Evolutionary conservation across 345 rosid genomes (phyloP), one percentile per base, ranked within the genome.

Genomic region (Lumnitzera littorea): DNA sequence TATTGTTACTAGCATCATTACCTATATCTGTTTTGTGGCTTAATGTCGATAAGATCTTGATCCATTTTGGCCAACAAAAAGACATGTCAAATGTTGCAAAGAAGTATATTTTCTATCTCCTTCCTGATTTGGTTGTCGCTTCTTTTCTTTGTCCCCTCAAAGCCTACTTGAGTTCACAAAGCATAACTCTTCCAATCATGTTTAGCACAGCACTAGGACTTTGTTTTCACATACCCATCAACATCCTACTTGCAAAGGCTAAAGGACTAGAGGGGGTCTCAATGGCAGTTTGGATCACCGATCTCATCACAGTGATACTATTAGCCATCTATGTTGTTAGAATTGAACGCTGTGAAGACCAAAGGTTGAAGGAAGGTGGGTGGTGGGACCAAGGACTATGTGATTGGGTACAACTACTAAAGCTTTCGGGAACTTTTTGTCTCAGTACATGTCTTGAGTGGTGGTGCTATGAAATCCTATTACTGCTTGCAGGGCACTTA

Each of bases 391-490:
- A 79, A 54, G 15, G 74, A 25, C 36, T 71, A n/a, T 57, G 57
- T 6, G 96, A 87, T 63, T 90, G 91, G 97, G 63, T 78, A 43
- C 74, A 69, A 48, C 58, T 94, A 55, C 66, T 86, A 54, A 87
- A 79, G 82, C 95, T 94, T 16, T 70, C 79, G 16, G 97, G 89
- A 36, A 86, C 97, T 0, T 90, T 85, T 71, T 94, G 96, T 86
- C 86, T 94, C 58, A 90, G 95, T 15, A 83, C 88, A 43, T 94
- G 97, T 80, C 96, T 94, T 4, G 97, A 90, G 65, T 94, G 99
- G 97, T 94, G 99, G 97, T 90, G 97, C 82, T 86, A 77, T 65
- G 99, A 94, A 85, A 80, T 84, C 71, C 68, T 94, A 62, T 76
- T 94, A 62, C 68, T 90, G 73, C 85, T 94, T 51, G 73, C 96